Conservation (phyloP, 306 rosid species). For the Cotoneaster glaucophyllus region DNA sequence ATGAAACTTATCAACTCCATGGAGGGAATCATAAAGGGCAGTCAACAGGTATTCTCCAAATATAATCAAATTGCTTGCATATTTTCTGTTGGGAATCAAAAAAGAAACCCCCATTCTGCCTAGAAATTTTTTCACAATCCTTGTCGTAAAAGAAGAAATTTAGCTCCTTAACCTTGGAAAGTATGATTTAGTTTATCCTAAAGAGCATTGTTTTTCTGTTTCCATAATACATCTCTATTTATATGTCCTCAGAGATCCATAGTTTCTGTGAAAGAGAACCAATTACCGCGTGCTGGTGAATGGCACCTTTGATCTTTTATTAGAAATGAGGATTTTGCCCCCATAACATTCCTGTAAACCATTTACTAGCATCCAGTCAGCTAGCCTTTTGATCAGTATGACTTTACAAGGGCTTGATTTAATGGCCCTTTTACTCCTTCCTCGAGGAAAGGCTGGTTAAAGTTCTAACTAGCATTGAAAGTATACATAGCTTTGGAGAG, state of each 20-base stretch:
- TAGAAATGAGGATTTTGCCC: background rate
- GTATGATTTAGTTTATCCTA: background rate
- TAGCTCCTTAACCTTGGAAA: background rate
- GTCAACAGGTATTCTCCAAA: constrained; percentile 56
- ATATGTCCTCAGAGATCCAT: background rate
- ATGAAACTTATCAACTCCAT: constrained; percentile 67
- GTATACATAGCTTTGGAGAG: background rate
- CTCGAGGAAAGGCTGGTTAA: background rate
- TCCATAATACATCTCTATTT: background rate
- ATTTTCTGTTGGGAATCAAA: background rate
- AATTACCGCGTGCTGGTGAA: background rate
- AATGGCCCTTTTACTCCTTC: background rate
- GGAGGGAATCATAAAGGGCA: constrained; percentile 92
- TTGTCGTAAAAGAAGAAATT: background rate
- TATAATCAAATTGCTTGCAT: background rate
- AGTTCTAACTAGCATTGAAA: background rate
- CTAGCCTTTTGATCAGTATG: background rate
- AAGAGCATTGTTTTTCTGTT: background rate
- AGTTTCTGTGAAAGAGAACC: background rate
- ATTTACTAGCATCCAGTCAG: background rate
- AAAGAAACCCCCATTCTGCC: background rate
- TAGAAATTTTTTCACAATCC: background rate
- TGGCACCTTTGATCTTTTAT: background rate
- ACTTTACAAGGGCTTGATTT: background rate
- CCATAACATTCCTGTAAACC: background rate